Evolutionary conservation across 352 stramenopile genomes (phyloP), one percentile per base, ranked within the genome.

Genomic region (Phytophthora uliginosa): DNA sequence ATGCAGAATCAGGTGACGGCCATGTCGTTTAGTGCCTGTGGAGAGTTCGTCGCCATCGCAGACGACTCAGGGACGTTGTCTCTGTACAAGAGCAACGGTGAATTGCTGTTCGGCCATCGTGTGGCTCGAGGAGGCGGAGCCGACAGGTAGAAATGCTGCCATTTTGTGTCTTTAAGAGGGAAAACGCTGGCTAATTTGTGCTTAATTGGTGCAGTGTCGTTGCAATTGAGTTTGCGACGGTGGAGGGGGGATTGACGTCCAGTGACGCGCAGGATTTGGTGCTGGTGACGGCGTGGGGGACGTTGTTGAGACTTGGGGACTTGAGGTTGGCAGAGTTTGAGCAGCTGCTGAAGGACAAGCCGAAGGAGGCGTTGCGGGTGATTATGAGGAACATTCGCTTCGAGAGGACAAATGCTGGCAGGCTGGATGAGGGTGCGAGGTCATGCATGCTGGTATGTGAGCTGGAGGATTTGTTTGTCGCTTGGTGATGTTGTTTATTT

Each of bases 1-100:
- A 8, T 69, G 0, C 38, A 53, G 12, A 42, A 73, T 24, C 45
- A 60, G 13, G 71, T 83, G 17, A 34, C 64, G 56, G 74, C 70
- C 13, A 52, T 84, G 59, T 61, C 74, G 9, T 80, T 86, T 20
- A 86, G 77, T 38, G 54, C 36, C n/a, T 84, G 77, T 57, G 76
- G 79, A 12, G 56, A 55, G 2, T 84, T 73, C 26, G 20, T 86
- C 18, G 79, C 79, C 15, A 48, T 84, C 18, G 74, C 71, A 63
- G 74, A 86, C 33, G 51, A 31, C 5, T 31, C 63, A 24, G 76
- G 74, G 22, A 59, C 40, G 9, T 17, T 86, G 20, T 75, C 66
- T 55, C 52, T 86, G 6, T 80, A 79, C n/a, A 82, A 75, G 6
- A 73, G 15, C 50, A 68, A 57, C 10, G 77, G 77, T 7, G 53